These are phyloP conservation scores for Penicillium riverlandense DNA, from an alignment of 495 filamentous ascomycete genomes.

Conservation along the genomic window DNA sequence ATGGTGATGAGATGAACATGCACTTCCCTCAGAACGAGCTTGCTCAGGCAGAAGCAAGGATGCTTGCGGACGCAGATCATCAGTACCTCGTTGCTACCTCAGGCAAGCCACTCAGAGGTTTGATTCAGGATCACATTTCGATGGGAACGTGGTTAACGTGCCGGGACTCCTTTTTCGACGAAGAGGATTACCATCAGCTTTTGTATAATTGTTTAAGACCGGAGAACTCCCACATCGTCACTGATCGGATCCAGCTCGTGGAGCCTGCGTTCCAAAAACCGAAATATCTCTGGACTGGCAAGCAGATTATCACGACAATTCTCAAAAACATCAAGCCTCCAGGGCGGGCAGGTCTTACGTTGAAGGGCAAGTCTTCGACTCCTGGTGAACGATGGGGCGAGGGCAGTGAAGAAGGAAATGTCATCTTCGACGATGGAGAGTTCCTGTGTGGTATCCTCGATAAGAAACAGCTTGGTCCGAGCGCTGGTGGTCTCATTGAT, in stretches of 20 bases:
- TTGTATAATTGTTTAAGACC: slow-evolving; percentile 84
- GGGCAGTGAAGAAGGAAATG: slow-evolving; percentile 63
- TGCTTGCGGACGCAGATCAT: slow-evolving; percentile 92
- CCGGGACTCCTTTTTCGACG: slow-evolving; percentile 85
- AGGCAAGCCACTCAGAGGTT: slow-evolving; percentile 87
- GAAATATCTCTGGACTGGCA: slow-evolving; percentile 85
- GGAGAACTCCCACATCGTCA: slow-evolving; percentile 74
- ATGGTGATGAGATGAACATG: slow-evolving; percentile 99
- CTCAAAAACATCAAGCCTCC: slow-evolving; percentile 81
- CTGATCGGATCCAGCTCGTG: slow-evolving; percentile 65
- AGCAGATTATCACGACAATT: slow-evolving; percentile 91
- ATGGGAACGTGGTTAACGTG: slow-evolving; percentile 88
- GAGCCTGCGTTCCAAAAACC: slow-evolving; percentile 80
- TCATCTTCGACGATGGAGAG: slow-evolving; percentile 81
- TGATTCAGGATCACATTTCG: slow-evolving; percentile 98
- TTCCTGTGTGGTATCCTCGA: slow-evolving; percentile 88
- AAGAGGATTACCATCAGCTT: slow-evolving; percentile 85
- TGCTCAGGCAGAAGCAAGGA: slow-evolving; percentile 81
- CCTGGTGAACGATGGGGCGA: slow-evolving; percentile 70
- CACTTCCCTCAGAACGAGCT: slow-evolving; percentile 98
- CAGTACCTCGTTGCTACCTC: slow-evolving; percentile 94
- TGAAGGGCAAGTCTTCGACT: slow-evolving; percentile 71
- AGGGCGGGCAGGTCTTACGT: slow-evolving; percentile 67
- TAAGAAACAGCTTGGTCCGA: slow-evolving; percentile 90
- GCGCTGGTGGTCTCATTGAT: slow-evolving; percentile 81